Base-by-base conservation (phyloP, 2,329 filamentous ascomycete genomes). In the Alternaria arborescens region DNA sequence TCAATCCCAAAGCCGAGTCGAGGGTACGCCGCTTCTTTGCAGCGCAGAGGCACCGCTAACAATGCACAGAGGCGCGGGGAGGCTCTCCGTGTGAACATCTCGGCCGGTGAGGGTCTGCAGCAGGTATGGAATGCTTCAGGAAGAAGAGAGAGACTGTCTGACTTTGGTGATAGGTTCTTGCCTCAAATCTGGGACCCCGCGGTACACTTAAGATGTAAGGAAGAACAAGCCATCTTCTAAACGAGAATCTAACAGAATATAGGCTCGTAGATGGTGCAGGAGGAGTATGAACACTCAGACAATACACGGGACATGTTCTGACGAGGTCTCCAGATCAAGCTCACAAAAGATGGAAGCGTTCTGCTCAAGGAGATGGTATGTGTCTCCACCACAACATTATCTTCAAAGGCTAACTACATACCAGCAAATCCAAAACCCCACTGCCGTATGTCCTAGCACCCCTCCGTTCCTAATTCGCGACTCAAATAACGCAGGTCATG, bases 1-100 rank as follows among this genome's bases (percentile, higher is more conserved):
- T 99, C 70, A 99, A 99, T 82, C 95, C 95, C 65, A 99, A 99
- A 86, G 95, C 95, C 77, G 95, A 99, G 85, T 97, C 94, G 74
- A 90, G 95, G 83, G 93, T 96, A 86, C 75, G 91, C 84, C 61
- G 66, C n/a, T 41, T 32, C 42, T 38, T 47, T 47, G 55, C 41
- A 48, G 58, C 52, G 59, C 46, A 62, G 55, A 48, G 70, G 65
- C 69, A 73, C 69, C 71, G 79, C 81, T 83, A 82, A 84, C 79
- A 72, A 76, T 74, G 72, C 73, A 77, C 77, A 97, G 93, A 90
- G 95, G 86, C 90, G 95, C 85, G 95, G 93, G 81, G 95, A 99
- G 88, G 95, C 95, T 85, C 85, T 99, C 66, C 89, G 88, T 82
- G 94, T 98, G 81, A 99, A 99, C 86, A 98, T 99, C 83, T 93